These are phyloP conservation scores for Globisporangium paddicum DNA, from an alignment of 352 stramenopile species.

Conservation along the genomic window DNA sequence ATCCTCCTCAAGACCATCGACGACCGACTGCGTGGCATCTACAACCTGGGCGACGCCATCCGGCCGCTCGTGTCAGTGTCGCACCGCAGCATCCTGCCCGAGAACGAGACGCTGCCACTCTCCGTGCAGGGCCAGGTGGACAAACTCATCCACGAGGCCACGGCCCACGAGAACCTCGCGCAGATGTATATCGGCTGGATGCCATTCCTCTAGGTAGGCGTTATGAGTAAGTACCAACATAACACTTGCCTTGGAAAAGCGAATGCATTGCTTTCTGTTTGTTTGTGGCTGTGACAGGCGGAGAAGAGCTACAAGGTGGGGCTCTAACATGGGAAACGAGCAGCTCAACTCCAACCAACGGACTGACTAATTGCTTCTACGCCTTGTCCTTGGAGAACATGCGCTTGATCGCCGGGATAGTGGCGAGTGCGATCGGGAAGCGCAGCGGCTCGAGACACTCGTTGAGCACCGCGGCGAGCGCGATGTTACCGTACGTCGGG, in stretches of 20 bases:
- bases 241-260: neutral
- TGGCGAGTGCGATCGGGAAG: slow-evolving; percentile 84
- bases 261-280: neutral
- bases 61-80: slow-evolving; percentile 57
- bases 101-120: slow-evolving; percentile 86
- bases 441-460: slow-evolving; percentile 81
- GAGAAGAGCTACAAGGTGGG: neutral
- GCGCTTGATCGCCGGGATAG: slow-evolving; percentile 73
- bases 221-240: too few relatives aligned
- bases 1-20: slow-evolving; percentile 89
- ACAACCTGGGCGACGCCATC: slow-evolving; percentile 87
- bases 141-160: slow-evolving; percentile 93
- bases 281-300: neutral
- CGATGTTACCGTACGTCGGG: slow-evolving; percentile 85
- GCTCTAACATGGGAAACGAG: slow-evolving; percentile 4
- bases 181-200: slow-evolving; percentile 97
- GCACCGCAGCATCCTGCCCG: slow-evolving; percentile 62
- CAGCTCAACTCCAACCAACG: neutral
- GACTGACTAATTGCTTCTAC: slow-evolving; percentile 3
- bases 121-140: slow-evolving; percentile 93
- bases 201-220: slow-evolving; percentile 68
- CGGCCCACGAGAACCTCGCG: slow-evolving; percentile 88
- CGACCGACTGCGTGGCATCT: slow-evolving; percentile 89
- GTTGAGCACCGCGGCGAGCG: slow-evolving; percentile 83
- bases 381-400: slow-evolving; percentile 44